phyloP scores from a whole-genome alignment of 129 eudicot species.

The sunflower (Helianthus annuus) region DNA sequence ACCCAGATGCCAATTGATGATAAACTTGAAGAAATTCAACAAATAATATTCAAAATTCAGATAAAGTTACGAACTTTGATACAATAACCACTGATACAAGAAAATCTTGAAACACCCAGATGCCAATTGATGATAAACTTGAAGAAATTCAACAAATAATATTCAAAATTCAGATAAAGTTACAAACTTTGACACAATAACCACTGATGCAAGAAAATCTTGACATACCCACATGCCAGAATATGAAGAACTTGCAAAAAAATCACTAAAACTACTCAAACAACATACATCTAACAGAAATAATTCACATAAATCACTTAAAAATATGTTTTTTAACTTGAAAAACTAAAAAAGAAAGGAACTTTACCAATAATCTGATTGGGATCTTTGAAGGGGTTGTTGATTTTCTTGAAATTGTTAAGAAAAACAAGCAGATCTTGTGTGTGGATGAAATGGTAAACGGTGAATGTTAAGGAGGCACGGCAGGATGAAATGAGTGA shows the following conservation, averaged over 20 bases:
- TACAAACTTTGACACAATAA: background rate
- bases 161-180: constrained; percentile 12
- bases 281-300: constrained; percentile 3
- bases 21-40: constrained; percentile 28
- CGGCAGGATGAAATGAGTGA: constrained; percentile 28
- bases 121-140: constrained; percentile 23
- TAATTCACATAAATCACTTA: constrained; percentile 14
- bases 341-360: background rate
- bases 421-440: constrained; percentile 23
- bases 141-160: constrained; percentile 22
- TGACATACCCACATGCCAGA: background rate
- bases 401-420: constrained; percentile 5
- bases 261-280: background rate
- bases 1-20: constrained; percentile 17
- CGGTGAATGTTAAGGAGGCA: constrained; percentile 19
- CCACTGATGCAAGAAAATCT: background rate
- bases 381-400: constrained; percentile 11
- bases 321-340: constrained; percentile 1
- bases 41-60: constrained; percentile 13
- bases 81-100: constrained; percentile 2
- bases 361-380: constrained; percentile 22
- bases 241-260: background rate
- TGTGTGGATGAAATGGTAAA: constrained; percentile 18
- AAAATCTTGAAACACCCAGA: constrained; percentile 1
- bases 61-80: background rate